Evolutionary conservation across 345 rosid genomes (phyloP).

Genomic region (Citrus mangshanensis): DNA sequence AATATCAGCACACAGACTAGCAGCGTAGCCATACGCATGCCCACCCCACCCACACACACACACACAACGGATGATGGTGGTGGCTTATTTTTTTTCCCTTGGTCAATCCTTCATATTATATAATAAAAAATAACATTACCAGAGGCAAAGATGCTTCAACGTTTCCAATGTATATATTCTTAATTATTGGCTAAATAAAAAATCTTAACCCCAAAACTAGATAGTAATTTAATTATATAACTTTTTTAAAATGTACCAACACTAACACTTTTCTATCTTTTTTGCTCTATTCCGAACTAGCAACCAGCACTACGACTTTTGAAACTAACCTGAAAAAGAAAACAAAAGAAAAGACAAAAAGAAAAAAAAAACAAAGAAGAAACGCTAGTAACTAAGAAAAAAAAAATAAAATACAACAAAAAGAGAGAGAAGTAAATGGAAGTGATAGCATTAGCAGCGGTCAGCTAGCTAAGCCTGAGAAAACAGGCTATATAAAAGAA

Average conservation of each 20-base stretch:
- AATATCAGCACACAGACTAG: neutral
- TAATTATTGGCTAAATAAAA: neutral
- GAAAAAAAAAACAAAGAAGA: neutral
- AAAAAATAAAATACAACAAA: too few species aligned
- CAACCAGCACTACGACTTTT: neutral
- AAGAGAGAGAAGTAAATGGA: constrained; percentile 9
- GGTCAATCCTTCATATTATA: neutral
- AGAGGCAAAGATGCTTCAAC: neutral
- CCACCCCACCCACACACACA: neutral
- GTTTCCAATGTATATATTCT: neutral
- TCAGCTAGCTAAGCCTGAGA: constrained; percentile 22
- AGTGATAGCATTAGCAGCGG: neutral
- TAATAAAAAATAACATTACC: neutral
- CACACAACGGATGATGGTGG: neutral
- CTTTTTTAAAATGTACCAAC: neutral
- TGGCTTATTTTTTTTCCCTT: neutral
- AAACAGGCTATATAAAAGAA: neutral
- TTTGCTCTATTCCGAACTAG: neutral
- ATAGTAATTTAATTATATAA: neutral
- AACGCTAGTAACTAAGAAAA: neutral
- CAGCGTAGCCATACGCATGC: neutral
- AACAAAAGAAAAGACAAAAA: too few species aligned
- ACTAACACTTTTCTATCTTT: neutral
- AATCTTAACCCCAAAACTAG: neutral
- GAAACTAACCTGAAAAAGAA: neutral